phyloP scores from a whole-genome alignment of 73 alveolate species.

The Paramecium octaurelia region DNA sequence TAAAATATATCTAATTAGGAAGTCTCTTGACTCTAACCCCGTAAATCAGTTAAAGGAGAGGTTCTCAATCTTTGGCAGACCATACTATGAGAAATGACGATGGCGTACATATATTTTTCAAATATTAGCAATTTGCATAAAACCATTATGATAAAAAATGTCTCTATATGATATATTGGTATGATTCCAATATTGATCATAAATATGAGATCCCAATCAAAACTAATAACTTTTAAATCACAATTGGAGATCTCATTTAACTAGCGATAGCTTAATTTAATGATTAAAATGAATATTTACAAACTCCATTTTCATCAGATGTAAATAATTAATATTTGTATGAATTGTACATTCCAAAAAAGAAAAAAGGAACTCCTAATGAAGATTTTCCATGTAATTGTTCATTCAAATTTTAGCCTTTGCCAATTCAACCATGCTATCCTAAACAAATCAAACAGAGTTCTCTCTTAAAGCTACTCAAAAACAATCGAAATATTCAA shows the following conservation, averaged over 20 bases:
- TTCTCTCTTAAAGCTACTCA: neutral
- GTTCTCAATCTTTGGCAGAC: neutral
- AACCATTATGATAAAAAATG: neutral
- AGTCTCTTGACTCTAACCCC: neutral
- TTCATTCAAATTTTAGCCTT: neutral
- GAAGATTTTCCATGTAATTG: slow-evolving; percentile 35
- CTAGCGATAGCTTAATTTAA: neutral
- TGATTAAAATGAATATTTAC: neutral
- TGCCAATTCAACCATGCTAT: neutral
- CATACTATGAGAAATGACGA: neutral
- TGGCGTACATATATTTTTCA: neutral
- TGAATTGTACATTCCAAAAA: neutral
- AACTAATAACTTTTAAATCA: neutral
- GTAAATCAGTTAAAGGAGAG: neutral
- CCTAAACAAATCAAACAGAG: neutral
- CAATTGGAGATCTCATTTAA: neutral
- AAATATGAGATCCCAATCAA: neutral
- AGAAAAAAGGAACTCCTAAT: slow-evolving; percentile 35
- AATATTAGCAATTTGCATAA: neutral
- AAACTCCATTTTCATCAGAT: neutral
- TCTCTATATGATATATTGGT: neutral
- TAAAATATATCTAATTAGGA: neutral
- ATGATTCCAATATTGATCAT: neutral
- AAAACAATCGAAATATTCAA: neutral
- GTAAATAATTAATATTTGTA: neutral